These are phyloP conservation scores for Ophiorrhiza pumila DNA, from an alignment of 257 asterid species.

Conservation along the genomic window DNA sequence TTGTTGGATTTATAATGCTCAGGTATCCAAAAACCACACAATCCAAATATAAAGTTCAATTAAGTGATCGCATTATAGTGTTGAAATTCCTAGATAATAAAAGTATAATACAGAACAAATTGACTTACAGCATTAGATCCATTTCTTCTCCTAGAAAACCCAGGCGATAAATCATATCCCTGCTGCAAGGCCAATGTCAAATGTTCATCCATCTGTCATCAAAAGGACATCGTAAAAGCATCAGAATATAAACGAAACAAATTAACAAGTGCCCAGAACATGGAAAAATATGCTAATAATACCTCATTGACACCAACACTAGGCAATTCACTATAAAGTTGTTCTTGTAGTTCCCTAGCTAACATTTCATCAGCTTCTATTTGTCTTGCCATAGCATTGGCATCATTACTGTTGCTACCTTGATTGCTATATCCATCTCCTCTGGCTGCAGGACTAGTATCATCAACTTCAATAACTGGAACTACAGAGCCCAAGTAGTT, in stretches of 20 bases:
- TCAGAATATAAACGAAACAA: constrained; percentile 9
- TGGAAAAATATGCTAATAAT: constrained; percentile 7
- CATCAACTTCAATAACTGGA: constrained; percentile 51
- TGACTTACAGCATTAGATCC: constrained; percentile 46
- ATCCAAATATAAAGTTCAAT: too few species aligned
- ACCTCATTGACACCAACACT: constrained; percentile 56
- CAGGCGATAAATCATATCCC: constrained; percentile 38
- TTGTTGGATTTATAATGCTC: neutral
- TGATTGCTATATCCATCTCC: constrained; percentile 22
- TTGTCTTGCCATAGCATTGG: constrained; percentile 60
- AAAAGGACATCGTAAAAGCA: constrained; percentile 14
- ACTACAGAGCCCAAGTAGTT: constrained; percentile 24
- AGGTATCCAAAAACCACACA: neutral
- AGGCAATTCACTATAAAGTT: constrained; percentile 66
- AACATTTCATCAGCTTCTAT: constrained; percentile 84
- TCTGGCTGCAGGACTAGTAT: constrained; percentile 46
- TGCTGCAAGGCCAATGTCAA: constrained; percentile 51
- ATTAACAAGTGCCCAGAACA: neutral
- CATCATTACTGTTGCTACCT: constrained; percentile 21
- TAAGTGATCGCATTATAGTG: neutral
- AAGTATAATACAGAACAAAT: constrained; percentile 7
- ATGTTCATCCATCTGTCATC: constrained; percentile 54
- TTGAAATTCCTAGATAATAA: neutral
- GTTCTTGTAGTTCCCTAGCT: constrained; percentile 95
- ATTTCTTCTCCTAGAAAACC: constrained; percentile 37